Conservation (phyloP, 2,329 filamentous ascomycete species). For the Cordyceps sp. region DNA sequence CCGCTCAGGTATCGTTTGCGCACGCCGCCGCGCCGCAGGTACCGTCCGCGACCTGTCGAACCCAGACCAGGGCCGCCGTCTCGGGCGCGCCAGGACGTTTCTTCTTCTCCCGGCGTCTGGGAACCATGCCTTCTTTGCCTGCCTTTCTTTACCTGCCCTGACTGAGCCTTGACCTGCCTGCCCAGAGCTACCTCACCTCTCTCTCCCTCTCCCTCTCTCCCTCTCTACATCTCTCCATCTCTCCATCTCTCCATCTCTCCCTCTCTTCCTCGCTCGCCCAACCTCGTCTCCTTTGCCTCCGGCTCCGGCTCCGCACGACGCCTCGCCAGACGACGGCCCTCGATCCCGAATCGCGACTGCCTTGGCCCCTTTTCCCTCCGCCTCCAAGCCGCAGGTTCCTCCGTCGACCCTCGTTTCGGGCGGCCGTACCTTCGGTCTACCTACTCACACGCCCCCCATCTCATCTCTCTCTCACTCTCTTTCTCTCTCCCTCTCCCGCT, state of each 20-base stretch:
- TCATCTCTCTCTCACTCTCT: constrained; percentile 4
- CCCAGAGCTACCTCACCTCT: constrained; percentile 1
- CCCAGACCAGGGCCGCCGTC: constrained; percentile 18
- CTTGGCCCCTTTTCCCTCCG: too few species aligned
- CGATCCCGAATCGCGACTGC: too few species aligned
- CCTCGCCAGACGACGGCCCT: constrained; percentile 7
- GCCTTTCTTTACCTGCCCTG: constrained; percentile 6
- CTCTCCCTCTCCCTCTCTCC: constrained; percentile 2
- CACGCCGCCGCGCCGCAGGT: too few species aligned
- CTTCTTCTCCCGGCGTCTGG: constrained; percentile 19
- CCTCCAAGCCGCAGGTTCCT: too few species aligned
- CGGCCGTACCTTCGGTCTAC: too few species aligned
- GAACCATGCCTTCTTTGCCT: constrained; percentile 16
- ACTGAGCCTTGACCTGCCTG: too few species aligned
- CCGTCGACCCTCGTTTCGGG: too few species aligned
- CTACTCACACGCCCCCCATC: too few species aligned
- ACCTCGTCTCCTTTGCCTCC: constrained; percentile 10
- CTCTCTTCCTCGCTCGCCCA: constrained; percentile 7
- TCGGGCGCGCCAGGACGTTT: constrained; percentile 20
- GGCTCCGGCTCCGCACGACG: constrained; percentile 9
- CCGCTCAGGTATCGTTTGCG: too few species aligned
- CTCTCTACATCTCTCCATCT: background rate
- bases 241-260: constrained; percentile 7
- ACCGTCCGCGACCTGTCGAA: too few species aligned
- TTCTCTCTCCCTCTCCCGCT: background rate